Evolutionary conservation across 345 rosid species (phyloP).

Genomic region (Chamaenerion angustifolium): DNA sequence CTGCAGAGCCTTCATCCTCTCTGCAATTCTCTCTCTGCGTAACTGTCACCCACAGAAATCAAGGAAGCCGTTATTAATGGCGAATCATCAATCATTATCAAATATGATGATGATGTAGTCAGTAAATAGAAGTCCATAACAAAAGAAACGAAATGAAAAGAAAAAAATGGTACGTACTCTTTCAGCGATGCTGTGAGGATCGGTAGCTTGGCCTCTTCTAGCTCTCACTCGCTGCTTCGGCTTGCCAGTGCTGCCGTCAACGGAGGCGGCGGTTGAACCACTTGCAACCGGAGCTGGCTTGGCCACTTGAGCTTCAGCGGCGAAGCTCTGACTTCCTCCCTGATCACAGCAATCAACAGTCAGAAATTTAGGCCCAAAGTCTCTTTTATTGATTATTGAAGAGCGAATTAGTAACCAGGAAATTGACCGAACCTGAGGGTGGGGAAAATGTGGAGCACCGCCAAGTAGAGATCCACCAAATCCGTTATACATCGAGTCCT

Average conservation of each 20-base stretch:
- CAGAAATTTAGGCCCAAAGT: neutral
- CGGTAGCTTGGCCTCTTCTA: slow-evolving; percentile 97
- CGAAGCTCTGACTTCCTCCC: slow-evolving; percentile 21
- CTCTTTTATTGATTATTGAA: too few species aligned
- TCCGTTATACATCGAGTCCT: slow-evolving; percentile 35
- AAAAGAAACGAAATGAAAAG: neutral
- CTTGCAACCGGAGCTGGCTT: slow-evolving; percentile 33
- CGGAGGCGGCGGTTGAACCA: slow-evolving; percentile 19
- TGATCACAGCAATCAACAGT: neutral
- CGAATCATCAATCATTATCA: too few species aligned
- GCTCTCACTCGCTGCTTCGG: slow-evolving; percentile 83
- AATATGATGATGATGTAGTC: neutral
- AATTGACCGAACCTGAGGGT: slow-evolving; percentile 1
- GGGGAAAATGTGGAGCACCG: slow-evolving; percentile 19
- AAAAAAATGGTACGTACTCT: slow-evolving; percentile 28
- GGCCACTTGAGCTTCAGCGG: slow-evolving; percentile 21
- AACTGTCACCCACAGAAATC: slow-evolving; percentile 25
- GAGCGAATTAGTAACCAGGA: neutral
- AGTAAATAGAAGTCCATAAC: too few species aligned
- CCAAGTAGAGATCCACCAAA: slow-evolving; percentile 50
- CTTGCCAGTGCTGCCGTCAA: slow-evolving; percentile 32
- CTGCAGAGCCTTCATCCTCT: slow-evolving; percentile 95
- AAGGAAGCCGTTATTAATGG: neutral
- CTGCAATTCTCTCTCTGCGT: slow-evolving; percentile 93
- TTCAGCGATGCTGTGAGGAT: slow-evolving; percentile 97